phyloP scores from a whole-genome alignment of 2,329 filamentous ascomycete species.

The Myriosclerotinia scirpicola region DNA sequence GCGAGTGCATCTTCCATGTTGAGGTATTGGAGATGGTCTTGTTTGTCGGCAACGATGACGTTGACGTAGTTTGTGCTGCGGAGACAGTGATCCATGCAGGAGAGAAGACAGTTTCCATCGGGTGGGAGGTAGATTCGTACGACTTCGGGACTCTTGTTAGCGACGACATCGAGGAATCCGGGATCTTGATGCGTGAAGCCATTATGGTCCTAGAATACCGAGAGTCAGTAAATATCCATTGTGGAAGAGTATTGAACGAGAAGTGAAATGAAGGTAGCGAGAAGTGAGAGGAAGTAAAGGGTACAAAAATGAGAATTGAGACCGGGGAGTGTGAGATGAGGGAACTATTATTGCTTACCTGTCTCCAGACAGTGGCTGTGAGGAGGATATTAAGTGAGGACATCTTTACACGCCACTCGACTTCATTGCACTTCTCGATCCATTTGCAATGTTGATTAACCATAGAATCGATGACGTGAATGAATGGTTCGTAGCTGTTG shows the following conservation, averaged over 20 bases:
- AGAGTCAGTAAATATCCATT: background rate
- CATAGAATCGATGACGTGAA: constrained; percentile 82
- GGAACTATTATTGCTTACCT: constrained; percentile 46
- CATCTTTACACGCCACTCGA: constrained; percentile 72
- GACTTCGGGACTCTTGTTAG: constrained; percentile 77
- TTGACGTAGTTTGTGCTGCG: constrained; percentile 77
- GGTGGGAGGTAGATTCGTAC: constrained; percentile 80
- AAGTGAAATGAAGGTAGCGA: background rate
- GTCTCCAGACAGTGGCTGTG: constrained; percentile 76
- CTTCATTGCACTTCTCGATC: constrained; percentile 79
- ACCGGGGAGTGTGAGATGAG: background rate
- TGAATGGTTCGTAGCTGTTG: constrained; percentile 78
- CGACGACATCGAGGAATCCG: constrained; percentile 75
- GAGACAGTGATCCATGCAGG: constrained; percentile 74
- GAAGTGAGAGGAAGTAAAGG: background rate
- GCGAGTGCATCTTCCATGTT: constrained; percentile 68
- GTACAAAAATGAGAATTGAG: background rate
- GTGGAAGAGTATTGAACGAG: background rate
- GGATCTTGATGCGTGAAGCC: constrained; percentile 82
- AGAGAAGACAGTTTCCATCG: constrained; percentile 75
- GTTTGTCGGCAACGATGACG: constrained; percentile 77
- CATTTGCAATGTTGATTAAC: constrained; percentile 86
- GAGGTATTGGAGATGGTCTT: constrained; percentile 75
- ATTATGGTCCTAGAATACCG: constrained; percentile 58
- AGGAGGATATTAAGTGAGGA: constrained; percentile 78